These are phyloP conservation scores for Xylogone sp. DNA, from an alignment of 2,329 filamentous ascomycete genomes.

Conservation along the genomic window DNA sequence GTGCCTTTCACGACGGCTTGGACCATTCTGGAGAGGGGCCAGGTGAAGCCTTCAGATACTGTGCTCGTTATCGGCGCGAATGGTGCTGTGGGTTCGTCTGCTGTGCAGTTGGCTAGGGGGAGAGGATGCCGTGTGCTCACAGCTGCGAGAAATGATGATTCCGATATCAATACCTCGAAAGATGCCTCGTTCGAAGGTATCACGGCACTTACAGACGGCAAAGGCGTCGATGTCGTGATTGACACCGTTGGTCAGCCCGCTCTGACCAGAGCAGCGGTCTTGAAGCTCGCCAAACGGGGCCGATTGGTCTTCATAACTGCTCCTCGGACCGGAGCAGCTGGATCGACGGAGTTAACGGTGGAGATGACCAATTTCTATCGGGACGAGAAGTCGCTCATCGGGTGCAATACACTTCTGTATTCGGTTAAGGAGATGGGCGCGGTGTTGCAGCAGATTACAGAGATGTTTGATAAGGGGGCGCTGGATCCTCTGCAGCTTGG, in stretches of 20 bases:
- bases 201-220: conserved; percentile 14
- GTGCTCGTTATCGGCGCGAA: conserved; percentile 20
- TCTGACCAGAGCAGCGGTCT: conserved; percentile 13
- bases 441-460: conserved; percentile 44
- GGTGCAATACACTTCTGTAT: conserved; percentile 20
- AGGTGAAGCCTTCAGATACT: conserved; percentile 10
- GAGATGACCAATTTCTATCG: conserved; percentile 24
- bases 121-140: conserved; percentile 15
- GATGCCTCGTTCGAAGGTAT: conserved; percentile 14
- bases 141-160: conserved; percentile 12
- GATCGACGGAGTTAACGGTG: conserved; percentile 12
- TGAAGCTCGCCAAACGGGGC: conserved; percentile 15
- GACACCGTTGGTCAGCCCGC: conserved; percentile 22
- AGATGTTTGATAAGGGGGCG: conserved; percentile 13
- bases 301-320: conserved; percentile 20
- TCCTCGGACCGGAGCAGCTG: conserved; percentile 11
- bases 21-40: conserved; percentile 10
- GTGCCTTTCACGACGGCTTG: conserved; percentile 22
- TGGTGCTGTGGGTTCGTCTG: conserved; percentile 20
- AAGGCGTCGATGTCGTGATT: conserved; percentile 19
- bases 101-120: conserved; percentile 16
- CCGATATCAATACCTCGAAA: conserved; percentile 19
- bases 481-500: conserved; percentile 8
- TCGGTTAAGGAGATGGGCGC: conserved; percentile 14
- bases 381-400: conserved; percentile 15